These are phyloP conservation scores for Mallotus nudiflorus DNA, from an alignment of 345 rosid species.

Conservation along the genomic window DNA sequence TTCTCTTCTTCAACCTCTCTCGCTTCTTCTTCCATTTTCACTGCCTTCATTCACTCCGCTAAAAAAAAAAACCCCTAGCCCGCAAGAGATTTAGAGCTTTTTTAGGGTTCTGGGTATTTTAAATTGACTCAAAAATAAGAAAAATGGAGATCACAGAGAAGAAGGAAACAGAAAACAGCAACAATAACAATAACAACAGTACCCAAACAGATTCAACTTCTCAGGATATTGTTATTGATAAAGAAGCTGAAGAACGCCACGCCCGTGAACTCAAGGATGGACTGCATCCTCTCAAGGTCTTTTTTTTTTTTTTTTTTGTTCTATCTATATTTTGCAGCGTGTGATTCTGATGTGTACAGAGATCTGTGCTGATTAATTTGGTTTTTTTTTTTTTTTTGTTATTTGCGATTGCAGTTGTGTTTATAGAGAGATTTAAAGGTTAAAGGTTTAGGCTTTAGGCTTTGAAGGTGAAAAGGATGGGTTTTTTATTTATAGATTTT, in stretches of 20 bases:
- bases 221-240: slow-evolving; percentile 21
- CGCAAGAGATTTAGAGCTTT: too few relatives aligned
- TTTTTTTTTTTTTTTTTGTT: neutral
- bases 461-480: neutral
- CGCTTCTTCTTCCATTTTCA: slow-evolving; percentile 1
- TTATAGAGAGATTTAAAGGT: neutral
- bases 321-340: neutral
- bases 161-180: slow-evolving; percentile 57
- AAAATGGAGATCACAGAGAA: slow-evolving; percentile 67
- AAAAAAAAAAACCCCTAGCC: too few relatives aligned
- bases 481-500: neutral
- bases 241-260: slow-evolving; percentile 61
- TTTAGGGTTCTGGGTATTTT: neutral
- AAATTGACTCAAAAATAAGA: neutral
- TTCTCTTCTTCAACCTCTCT: neutral
- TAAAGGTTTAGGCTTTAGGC: neutral
- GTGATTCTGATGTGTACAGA: too few relatives aligned
- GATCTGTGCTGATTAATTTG: too few relatives aligned
- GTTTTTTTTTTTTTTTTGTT: too few relatives aligned
- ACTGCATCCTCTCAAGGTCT: slow-evolving; percentile 88
- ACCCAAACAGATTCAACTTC: slow-evolving; percentile 31
- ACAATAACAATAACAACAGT: slow-evolving; percentile 23
- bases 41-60: too few relatives aligned
- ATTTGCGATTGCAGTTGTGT: neutral
- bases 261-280: slow-evolving; percentile 80